These are phyloP conservation scores for Magnusiomyces sp. DNA, from an alignment of 1,139 yeast genomes.

Conservation along the genomic window DNA sequence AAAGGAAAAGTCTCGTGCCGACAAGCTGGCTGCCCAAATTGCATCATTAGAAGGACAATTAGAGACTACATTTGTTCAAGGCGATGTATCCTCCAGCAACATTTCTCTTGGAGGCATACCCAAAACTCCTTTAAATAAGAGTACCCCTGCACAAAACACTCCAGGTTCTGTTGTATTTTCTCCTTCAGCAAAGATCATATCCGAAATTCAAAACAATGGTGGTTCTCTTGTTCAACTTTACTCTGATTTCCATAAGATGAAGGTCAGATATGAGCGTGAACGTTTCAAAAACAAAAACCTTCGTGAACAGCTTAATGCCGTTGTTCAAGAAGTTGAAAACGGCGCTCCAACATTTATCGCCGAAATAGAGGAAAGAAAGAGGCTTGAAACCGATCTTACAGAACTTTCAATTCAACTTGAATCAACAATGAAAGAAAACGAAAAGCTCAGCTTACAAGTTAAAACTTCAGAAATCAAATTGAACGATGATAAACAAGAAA, in stretches of 20 bases:
- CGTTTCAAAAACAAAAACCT: slow-evolving; percentile 62
- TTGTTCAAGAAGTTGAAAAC: slow-evolving; percentile 68
- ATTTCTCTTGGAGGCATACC: neutral
- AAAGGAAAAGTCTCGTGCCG: slow-evolving; percentile 23
- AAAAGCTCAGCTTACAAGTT: slow-evolving; percentile 30
- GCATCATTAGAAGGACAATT: slow-evolving; percentile 27
- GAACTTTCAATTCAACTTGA: slow-evolving; percentile 44
- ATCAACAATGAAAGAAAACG: slow-evolving; percentile 38
- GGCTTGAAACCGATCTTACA: slow-evolving; percentile 44
- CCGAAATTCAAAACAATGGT: slow-evolving; percentile 43
- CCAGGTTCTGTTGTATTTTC: slow-evolving; percentile 29
- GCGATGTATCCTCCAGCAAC: slow-evolving; percentile 10
- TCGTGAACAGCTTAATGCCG: slow-evolving; percentile 59
- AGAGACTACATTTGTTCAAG: slow-evolving; percentile 21
- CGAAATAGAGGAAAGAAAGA: slow-evolving; percentile 46
- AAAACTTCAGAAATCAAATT: slow-evolving; percentile 20
- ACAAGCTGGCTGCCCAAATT: slow-evolving; percentile 25
- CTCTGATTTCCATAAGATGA: slow-evolving; percentile 53
- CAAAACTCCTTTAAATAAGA: slow-evolving; percentile 7
- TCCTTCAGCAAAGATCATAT: slow-evolving; percentile 39
- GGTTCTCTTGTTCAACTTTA: slow-evolving; percentile 62
- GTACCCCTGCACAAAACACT: slow-evolving; percentile 14
- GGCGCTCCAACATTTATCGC: slow-evolving; percentile 73
- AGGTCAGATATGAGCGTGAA: slow-evolving; percentile 62
- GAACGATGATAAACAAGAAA: slow-evolving; percentile 29